These are phyloP conservation scores for Triticum urartu DNA, from an alignment of 176 grass and related monocot genomes.

Conservation along the genomic window DNA sequence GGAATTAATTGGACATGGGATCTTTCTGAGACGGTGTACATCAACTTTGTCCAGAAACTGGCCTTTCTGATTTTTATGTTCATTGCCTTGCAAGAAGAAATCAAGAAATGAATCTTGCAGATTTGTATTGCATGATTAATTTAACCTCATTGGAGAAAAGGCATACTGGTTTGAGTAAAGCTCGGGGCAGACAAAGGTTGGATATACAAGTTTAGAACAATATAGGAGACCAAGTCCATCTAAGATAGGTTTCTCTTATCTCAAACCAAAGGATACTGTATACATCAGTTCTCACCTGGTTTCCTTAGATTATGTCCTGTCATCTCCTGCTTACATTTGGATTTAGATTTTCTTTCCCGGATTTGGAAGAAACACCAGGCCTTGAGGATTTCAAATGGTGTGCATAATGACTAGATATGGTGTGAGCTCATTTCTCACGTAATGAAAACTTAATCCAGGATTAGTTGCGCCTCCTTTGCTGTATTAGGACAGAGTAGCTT, in stretches of 20 bases:
- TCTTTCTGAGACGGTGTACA: background rate
- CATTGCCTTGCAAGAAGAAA: background rate
- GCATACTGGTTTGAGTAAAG: background rate
- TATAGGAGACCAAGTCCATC: background rate
- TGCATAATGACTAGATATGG: background rate
- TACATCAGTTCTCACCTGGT: background rate
- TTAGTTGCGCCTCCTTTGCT: background rate
- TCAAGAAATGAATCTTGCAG: background rate
- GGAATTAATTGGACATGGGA: background rate
- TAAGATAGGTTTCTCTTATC: background rate
- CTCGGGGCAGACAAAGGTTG: background rate
- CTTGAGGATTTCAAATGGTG: background rate
- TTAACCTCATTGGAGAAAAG: background rate
- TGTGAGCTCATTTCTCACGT: background rate
- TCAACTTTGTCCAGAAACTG: background rate
- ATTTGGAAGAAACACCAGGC: background rate
- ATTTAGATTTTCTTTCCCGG: background rate
- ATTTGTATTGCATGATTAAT: constrained; percentile 5
- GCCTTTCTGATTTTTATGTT: background rate
- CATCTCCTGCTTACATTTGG: background rate
- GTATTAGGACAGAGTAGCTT: background rate
- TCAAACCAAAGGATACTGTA: background rate
- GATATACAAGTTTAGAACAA: background rate
- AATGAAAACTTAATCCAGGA: background rate
- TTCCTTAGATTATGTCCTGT: background rate